These are phyloP conservation scores for Lophiotrema nucula DNA, from an alignment of 495 filamentous ascomycete species.

Conservation along the genomic window DNA sequence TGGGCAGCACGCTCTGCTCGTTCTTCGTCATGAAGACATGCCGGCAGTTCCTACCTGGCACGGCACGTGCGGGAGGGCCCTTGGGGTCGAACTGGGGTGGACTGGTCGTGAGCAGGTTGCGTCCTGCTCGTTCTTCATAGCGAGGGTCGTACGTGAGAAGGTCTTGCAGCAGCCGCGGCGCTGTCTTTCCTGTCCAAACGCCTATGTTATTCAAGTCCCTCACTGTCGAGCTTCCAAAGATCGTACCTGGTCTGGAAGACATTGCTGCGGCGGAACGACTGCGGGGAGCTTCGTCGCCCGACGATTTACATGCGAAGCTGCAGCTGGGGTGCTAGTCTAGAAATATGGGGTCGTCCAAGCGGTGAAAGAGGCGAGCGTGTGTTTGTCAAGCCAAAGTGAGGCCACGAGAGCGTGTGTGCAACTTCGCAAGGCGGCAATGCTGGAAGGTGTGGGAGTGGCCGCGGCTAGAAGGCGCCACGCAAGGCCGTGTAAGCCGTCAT, in stretches of 20 bases:
- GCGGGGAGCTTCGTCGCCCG: too few relatives aligned
- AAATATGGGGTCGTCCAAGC: too few relatives aligned
- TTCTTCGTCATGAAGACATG: constrained; percentile 57
- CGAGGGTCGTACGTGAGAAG: constrained; percentile 57
- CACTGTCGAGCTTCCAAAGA: not conserved
- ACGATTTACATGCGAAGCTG: too few relatives aligned
- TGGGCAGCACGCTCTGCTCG: constrained; percentile 51
- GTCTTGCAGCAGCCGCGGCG: constrained; percentile 60
- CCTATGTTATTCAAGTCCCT: too few relatives aligned
- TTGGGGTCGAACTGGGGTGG: constrained; percentile 47
- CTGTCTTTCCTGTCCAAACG: constrained; percentile 59
- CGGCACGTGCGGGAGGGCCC: constrained; percentile 16
- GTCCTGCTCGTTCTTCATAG: constrained; percentile 46
- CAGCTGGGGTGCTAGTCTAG: too few relatives aligned
- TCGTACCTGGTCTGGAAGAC: constrained; percentile 19
- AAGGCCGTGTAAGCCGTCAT: constrained; percentile 8
- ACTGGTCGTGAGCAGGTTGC: constrained; percentile 55
- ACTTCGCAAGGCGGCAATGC: constrained; percentile 23
- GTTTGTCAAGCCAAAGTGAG: too few relatives aligned
- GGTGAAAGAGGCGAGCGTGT: too few relatives aligned
- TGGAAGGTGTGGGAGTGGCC: not conserved
- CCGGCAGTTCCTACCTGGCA: constrained; percentile 46
- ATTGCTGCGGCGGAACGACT: too few relatives aligned
- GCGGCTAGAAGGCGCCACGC: constrained; percentile 15
- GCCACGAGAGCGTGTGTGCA: not conserved